Percentiles rank a stretch among this genome's conserved stretches.
These are phyloP conservation scores for Calonectria pauciramosa DNA, from an alignment of 2,329 filamentous ascomycete genomes.

Conservation along the genomic window DNA sequence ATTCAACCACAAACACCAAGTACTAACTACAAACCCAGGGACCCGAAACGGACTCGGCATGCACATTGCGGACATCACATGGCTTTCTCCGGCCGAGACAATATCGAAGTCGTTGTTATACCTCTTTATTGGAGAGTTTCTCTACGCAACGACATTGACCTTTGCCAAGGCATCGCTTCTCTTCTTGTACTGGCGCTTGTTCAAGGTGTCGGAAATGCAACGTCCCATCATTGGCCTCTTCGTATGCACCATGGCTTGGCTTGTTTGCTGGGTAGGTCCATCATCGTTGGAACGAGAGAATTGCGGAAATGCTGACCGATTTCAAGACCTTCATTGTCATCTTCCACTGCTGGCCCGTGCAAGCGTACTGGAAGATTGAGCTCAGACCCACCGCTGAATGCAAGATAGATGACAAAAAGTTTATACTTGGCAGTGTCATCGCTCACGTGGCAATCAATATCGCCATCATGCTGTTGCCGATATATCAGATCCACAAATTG, in stretches of 20 bases:
- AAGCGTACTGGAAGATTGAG: constrained; percentile 32
- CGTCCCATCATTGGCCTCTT: constrained; percentile 42
- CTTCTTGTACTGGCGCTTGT: constrained; percentile 50
- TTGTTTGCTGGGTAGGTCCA: constrained; percentile 43
- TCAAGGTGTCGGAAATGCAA: constrained; percentile 44
- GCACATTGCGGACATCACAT: constrained; percentile 28
- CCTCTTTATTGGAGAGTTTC: constrained; percentile 43
- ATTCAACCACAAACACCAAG: not conserved
- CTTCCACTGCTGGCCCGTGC: constrained; percentile 37
- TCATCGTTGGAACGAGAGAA: accelerated
- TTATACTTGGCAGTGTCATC: constrained; percentile 50
- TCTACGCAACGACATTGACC: constrained; percentile 48
- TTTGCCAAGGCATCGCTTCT: constrained; percentile 48
- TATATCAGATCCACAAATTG: constrained; percentile 48
- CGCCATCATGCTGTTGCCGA: constrained; percentile 47
- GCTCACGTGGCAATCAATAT: constrained; percentile 50
- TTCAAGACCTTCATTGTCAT: constrained; percentile 33
- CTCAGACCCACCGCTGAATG: constrained; percentile 22
- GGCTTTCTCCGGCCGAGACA: constrained; percentile 14
- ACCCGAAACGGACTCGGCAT: constrained; percentile 36
- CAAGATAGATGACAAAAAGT: constrained; percentile 45
- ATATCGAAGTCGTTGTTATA: constrained; percentile 12
- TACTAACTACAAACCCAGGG: constrained; percentile 31
- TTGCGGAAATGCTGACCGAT: constrained; percentile 29
- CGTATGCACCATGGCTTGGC: constrained; percentile 45